Base-by-base conservation (phyloP, 2,329 filamentous ascomycete genomes). In the Botrytis porri region DNA sequence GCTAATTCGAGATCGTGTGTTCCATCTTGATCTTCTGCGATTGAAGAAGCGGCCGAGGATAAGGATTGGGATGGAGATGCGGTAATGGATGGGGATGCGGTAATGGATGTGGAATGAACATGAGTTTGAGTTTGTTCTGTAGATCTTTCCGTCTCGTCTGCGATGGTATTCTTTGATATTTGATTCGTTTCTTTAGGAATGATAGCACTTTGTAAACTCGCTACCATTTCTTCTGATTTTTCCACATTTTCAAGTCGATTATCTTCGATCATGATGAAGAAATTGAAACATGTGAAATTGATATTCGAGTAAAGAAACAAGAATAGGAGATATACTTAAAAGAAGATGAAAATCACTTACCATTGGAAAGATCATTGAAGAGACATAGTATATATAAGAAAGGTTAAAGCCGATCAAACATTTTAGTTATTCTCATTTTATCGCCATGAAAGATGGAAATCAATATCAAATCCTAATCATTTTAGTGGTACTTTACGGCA, bases 1-100 rank as follows among this genome's bases (percentile, higher is more conserved):
- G 77, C 75, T 72, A 81, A 67, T 71, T 81, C 79, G 29, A 81
- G 75, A 65, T 81, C 78, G 57, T 66, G 74, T 66, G 66, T 70
- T 32, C 76, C 74, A 75, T 78, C 74, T 72, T 76, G 66, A 69
- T 69, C 69, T 70, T 54, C 72, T 63, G 73, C 74, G 35, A 79
- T 73, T 54, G 73, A 73, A 12, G 74, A 70, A 18, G 70, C 32
- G 32, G 69, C 37, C 35, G 75, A 75, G 45, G 65, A 37, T 41
- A 7, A 12, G 48, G 25, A 48, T 48, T 20, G 20, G 5, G 10
- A 14, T 41, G 39, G 12, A 9, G 39, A 45, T 45, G 43, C 1
- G n/a, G n/a, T n/a, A n/a, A n/a, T n/a, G 43, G 43, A 14, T 22
- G 5, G 1, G 4, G 6, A 12, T 51, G 45, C 9, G 48, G 48